These are phyloP conservation scores for Psidium guajava DNA, from an alignment of 345 rosid genomes.

Conservation along the genomic window DNA sequence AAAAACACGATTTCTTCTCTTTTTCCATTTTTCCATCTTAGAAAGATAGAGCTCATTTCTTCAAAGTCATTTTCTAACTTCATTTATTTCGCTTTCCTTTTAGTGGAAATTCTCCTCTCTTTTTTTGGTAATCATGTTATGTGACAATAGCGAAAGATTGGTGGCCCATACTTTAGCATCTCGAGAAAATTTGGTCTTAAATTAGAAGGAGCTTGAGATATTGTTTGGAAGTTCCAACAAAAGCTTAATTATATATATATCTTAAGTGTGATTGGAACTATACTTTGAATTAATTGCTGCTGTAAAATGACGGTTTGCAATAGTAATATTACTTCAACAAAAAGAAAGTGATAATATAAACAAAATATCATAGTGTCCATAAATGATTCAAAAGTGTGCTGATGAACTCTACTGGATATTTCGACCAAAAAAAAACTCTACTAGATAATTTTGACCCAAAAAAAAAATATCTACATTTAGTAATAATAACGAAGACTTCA, in stretches of 20 bases:
- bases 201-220: not conserved
- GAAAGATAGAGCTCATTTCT: not conserved
- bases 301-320: not conserved
- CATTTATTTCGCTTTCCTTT: not conserved
- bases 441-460: no score
- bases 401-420: not conserved
- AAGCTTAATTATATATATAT: not conserved
- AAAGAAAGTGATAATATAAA: not conserved
- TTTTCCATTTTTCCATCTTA: not conserved
- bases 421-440: no score
- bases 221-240: not conserved
- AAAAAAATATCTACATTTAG: no score
- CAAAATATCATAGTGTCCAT: not conserved
- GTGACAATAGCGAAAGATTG: not conserved
- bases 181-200: not conserved
- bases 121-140: no score
- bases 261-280: not conserved
- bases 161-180: not conserved
- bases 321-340: not conserved
- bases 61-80: not conserved
- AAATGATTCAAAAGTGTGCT: not conserved
- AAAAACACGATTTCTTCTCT: not conserved
- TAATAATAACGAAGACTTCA: no score
- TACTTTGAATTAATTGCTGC: not conserved
- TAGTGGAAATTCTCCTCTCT: not conserved